Evolutionary conservation across 2,329 filamentous ascomycete species (phyloP).

Genomic region (Colletotrichum zoysiae): DNA sequence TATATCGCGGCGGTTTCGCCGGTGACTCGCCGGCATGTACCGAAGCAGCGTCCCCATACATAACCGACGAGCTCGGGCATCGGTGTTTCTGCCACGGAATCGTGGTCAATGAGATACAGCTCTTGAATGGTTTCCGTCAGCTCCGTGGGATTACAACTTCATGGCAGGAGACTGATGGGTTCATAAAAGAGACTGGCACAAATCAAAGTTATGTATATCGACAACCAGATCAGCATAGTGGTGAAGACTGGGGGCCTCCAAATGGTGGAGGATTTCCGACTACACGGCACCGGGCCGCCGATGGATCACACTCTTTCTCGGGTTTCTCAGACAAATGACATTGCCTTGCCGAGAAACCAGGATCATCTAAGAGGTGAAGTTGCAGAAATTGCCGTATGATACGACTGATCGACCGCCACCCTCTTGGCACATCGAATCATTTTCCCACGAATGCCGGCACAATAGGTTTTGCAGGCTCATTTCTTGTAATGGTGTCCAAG

Average conservation of each 20-base stretch:
- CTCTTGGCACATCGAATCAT: background rate
- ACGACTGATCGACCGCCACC: slow-evolving; percentile 19
- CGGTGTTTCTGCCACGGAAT: background rate
- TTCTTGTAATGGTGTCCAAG: background rate
- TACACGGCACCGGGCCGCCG: slow-evolving; percentile 25
- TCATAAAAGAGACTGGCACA: background rate
- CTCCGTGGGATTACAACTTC: background rate
- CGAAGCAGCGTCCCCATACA: background rate
- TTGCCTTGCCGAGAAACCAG: slow-evolving; percentile 10
- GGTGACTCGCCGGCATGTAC: background rate
- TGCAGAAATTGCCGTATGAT: slow-evolving; percentile 15
- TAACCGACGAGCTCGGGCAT: background rate
- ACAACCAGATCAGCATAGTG: slow-evolving; percentile 4
- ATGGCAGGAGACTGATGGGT: background rate
- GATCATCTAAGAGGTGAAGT: slow-evolving; percentile 9
- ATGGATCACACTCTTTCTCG: slow-evolving; percentile 5
- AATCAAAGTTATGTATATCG: slow-evolving; percentile 1
- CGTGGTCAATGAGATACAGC: background rate
- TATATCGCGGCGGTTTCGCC: background rate
- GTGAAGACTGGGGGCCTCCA: slow-evolving; percentile 10
- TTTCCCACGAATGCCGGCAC: background rate
- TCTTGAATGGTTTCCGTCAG: background rate
- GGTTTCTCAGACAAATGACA: slow-evolving; percentile 17
- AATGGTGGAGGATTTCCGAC: slow-evolving; percentile 15
- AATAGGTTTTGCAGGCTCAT: background rate